These are phyloP conservation scores for Colletotrichum sp. DNA, from an alignment of 2,329 filamentous ascomycete species.

Conservation along the genomic window DNA sequence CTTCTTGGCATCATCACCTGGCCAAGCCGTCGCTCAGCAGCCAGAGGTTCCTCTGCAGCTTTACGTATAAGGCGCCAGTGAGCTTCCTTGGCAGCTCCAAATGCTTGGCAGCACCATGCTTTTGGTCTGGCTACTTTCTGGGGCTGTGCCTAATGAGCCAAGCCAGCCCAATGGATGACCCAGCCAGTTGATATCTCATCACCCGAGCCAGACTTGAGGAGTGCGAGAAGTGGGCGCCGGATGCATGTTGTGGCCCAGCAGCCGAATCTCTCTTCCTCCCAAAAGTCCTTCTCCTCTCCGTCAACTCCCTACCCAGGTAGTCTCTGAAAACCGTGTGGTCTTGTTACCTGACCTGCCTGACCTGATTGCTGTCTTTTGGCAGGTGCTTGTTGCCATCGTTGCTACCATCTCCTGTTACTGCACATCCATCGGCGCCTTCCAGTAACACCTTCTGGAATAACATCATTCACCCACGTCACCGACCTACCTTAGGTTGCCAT, in stretches of 20 bases:
- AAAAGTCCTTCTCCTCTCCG: not conserved
- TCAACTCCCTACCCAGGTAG: not conserved
- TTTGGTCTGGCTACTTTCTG: not conserved
- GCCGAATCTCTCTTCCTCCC: not conserved
- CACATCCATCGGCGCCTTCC: not conserved
- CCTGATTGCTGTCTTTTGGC: not conserved
- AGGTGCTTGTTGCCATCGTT: not conserved
- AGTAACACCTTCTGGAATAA: not conserved
- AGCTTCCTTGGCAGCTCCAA: not conserved
- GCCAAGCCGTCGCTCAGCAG: not conserved
- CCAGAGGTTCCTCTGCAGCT: not conserved
- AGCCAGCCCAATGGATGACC: not conserved
- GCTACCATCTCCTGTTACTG: not conserved
- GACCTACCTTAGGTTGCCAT: not conserved
- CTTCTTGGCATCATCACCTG: not conserved
- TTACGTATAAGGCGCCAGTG: constrained; percentile 8
- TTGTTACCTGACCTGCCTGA: not conserved
- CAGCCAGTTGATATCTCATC: not conserved
- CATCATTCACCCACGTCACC: not conserved
- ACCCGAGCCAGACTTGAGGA: not conserved
- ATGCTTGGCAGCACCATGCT: not conserved
- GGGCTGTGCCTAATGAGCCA: not conserved
- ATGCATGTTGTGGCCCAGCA: not conserved
- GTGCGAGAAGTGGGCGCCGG: not conserved
- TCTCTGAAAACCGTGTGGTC: no score